Base-by-base conservation (phyloP, 106 monocot genomes). In the Iris macrosiphon region DNA sequence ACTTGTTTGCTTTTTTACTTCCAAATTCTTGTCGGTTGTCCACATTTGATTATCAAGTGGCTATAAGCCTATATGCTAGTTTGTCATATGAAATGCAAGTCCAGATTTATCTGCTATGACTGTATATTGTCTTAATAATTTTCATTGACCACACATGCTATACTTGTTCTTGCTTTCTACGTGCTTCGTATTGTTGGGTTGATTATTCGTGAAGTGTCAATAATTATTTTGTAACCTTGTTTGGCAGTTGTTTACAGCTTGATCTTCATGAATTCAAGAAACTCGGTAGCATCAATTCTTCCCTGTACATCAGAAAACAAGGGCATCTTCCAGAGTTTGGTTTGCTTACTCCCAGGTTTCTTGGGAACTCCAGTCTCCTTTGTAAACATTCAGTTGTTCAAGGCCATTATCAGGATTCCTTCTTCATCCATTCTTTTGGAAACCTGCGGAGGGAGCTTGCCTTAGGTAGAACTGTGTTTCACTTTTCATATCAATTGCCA, bases 261-360 rank as follows among this genome's bases (percentile, higher is more conserved):
- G 51, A 67, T 74, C 75, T 95, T 98, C 75, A 98, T 98, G 98
- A 91, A 46, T 98, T 87, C 91, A 77, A 80, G 60, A 82, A 79
- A 79, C 63, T 71, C 75, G 22, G 67, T 87, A 65, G 69, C 71
- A 80, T 69, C 66, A 50, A 45, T 57, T 71, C 87, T 98, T 98
- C 91, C 98, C 90, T 91, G 86, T 79, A 41, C 52, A 40, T 72
- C 70, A 87, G 98, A 91, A 84, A 98, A 98, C 90, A 80, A 72
- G 70, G 49, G 44, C 74, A 69, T 32, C 70, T 80, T 74, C 57
- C 56, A 57, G 44, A 59, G 69, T 57, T 64, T 71, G 23, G 40
- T 59, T 57, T 80, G 80, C 72, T 42, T 84, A 10, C 77, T 74
- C 28, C 79, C 86, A 63, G 71, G 77, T 46, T 82, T 90, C 61